Evolutionary conservation across 2,329 filamentous ascomycete genomes (phyloP).

Genomic region (Talaromyces sp.): DNA sequence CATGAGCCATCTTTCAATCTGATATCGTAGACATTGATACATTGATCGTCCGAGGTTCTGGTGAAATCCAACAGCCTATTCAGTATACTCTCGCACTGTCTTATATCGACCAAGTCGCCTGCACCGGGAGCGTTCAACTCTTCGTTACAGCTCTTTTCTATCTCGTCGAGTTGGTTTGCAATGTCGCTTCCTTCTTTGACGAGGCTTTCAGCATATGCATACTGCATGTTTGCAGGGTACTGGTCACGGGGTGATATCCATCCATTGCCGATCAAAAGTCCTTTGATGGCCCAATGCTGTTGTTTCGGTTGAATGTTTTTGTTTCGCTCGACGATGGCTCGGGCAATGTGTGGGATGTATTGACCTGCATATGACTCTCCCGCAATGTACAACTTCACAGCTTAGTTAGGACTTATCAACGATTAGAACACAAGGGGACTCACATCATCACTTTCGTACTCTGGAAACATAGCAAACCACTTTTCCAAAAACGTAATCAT

Average conservation of each 20-base stretch:
- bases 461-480: conserved; percentile 85
- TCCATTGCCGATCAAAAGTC: conserved; percentile 91
- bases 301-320: conserved; percentile 49
- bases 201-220: conserved; percentile 72
- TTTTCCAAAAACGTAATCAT: conserved; percentile 88
- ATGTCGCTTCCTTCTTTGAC: conserved; percentile 65
- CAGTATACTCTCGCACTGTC: conserved; percentile 74
- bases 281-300: conserved; percentile 73
- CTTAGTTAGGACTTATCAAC: neutral
- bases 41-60: conserved; percentile 56
- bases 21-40: conserved; percentile 96
- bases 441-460: conserved; percentile 90
- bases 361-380: conserved; percentile 97
- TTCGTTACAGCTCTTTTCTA: conserved; percentile 67
- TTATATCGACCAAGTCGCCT: conserved; percentile 64
- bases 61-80: conserved; percentile 69
- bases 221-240: conserved; percentile 82
- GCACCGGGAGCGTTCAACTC: conserved; percentile 59
- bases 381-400: conserved; percentile 78
- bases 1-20: conserved; percentile 76
- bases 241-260: conserved; percentile 93
- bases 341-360: conserved; percentile 95
- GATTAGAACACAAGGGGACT: conserved; percentile 41
- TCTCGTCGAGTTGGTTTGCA: conserved; percentile 65
- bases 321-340: conserved; percentile 85